phyloP scores from a whole-genome alignment of 2,329 filamentous ascomycete species.

The Metarhizium guizhouense region DNA sequence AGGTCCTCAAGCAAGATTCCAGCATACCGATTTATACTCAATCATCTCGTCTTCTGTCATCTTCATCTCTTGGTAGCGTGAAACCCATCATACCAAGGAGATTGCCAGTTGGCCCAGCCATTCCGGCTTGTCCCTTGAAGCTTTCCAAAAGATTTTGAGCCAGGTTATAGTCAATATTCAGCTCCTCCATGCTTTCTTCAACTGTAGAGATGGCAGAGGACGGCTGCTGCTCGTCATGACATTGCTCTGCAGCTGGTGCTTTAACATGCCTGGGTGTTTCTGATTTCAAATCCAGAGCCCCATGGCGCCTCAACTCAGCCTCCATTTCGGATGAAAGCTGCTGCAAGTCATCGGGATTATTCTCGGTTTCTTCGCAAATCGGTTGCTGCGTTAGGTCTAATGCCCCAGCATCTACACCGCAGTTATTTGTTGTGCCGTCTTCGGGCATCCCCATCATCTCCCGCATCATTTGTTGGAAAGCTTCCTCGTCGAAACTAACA shows the following conservation, averaged over 20 bases:
- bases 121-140: constrained; percentile 82
- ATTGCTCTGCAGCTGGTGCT: not conserved
- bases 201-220: constrained; percentile 26
- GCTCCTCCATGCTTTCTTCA: constrained; percentile 45
- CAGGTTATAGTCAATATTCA: constrained; percentile 77
- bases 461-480: constrained; percentile 81
- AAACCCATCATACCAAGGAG: constrained; percentile 81
- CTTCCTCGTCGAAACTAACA: constrained; percentile 73
- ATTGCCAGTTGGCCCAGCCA: constrained; percentile 80
- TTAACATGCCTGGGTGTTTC: constrained; percentile 16
- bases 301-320: constrained; percentile 43
- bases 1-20: not conserved
- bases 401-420: not conserved
- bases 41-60: constrained; percentile 24
- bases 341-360: constrained; percentile 27
- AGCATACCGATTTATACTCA: not conserved
- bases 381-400: not conserved
- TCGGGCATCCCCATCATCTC: constrained; percentile 71
- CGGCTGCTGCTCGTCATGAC: constrained; percentile 9
- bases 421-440: not conserved
- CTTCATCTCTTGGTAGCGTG: constrained; percentile 70
- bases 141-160: constrained; percentile 87
- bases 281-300: constrained; percentile 33
- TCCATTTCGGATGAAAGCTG: constrained; percentile 63
- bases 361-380: not conserved